These are phyloP conservation scores for Coniella lustricola DNA, from an alignment of 2,329 filamentous ascomycete species.

Conservation along the genomic window DNA sequence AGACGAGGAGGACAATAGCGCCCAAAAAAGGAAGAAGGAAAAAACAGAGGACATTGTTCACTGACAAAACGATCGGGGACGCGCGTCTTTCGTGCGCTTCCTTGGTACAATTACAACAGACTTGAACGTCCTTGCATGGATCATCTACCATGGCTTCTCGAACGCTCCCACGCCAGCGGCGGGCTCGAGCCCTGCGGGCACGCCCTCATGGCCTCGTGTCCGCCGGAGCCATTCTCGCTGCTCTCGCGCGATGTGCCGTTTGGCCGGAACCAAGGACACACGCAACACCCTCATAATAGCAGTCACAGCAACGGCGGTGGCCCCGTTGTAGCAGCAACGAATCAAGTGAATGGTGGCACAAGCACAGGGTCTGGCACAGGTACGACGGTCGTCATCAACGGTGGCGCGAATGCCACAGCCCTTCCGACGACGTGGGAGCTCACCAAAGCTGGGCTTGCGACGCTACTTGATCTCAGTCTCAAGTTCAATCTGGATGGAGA, in stretches of 20 bases:
- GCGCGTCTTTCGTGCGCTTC: conserved; percentile 6
- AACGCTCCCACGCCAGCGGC: conserved; percentile 50
- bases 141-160: conserved; percentile 74
- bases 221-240: conserved; percentile 56
- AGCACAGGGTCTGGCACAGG: neutral
- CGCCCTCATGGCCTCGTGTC: conserved; percentile 87
- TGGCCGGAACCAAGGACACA: conserved; percentile 35
- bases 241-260: conserved; percentile 46
- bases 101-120: conserved; percentile 44
- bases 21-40: no score
- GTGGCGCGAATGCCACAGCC: neutral
- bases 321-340: neutral
- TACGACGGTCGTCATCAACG: neutral
- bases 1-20: no score
- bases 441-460: conserved; percentile 67
- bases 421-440: conserved; percentile 71
- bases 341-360: neutral
- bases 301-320: neutral
- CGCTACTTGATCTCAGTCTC: conserved; percentile 76
- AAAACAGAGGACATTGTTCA: no score
- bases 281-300: neutral
- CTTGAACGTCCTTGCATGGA: conserved; percentile 92
- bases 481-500: conserved; percentile 79
- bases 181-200: conserved; percentile 69
- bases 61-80: neutral